These are phyloP conservation scores for Tetraselmis chui DNA, from an alignment of 139 green algal genomes.

Conservation along the genomic window DNA sequence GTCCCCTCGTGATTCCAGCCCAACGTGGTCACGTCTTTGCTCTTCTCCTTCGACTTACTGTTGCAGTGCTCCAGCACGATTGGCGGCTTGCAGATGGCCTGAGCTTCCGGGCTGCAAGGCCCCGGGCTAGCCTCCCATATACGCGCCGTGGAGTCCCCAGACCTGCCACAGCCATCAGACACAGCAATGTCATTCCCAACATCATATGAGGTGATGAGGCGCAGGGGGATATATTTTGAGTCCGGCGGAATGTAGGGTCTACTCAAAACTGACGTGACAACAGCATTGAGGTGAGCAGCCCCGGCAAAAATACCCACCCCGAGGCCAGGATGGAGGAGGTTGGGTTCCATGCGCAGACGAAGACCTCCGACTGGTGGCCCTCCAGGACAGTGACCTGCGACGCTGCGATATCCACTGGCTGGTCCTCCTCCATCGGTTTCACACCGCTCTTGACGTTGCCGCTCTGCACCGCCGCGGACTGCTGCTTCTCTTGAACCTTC, in stretches of 20 bases:
- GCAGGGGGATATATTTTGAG: too few relatives aligned
- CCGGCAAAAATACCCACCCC: too few relatives aligned
- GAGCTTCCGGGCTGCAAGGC: conserved; percentile 1
- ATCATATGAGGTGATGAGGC: too few relatives aligned
- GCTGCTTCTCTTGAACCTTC: conserved; percentile 39
- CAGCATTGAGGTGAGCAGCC: too few relatives aligned
- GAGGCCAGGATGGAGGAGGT: conserved; percentile 61
- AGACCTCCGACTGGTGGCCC: conserved; percentile 79
- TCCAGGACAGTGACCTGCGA: conserved; percentile 46
- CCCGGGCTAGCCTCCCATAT: conserved; percentile 63
- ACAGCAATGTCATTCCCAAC: too few relatives aligned
- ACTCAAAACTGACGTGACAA: too few relatives aligned
- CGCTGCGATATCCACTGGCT: conserved; percentile 14
- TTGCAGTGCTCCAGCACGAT: conserved; percentile 41
- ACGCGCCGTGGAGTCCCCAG: conserved; percentile 69
- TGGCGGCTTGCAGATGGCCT: conserved; percentile 3
- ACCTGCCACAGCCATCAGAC: conserved; percentile 32
- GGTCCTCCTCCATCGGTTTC: conserved; percentile 61
- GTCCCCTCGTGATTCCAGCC: conserved; percentile 83
- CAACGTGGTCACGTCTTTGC: conserved; percentile 84
- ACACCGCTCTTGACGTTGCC: conserved; percentile 24
- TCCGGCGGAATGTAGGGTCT: neutral
- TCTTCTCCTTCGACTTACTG: conserved; percentile 33
- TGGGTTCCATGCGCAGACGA: conserved; percentile 83
- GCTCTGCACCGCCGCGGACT: conserved; percentile 6